Base-by-base conservation (phyloP, 2,329 filamentous ascomycete species). In the Arthrinium puccinioides region DNA sequence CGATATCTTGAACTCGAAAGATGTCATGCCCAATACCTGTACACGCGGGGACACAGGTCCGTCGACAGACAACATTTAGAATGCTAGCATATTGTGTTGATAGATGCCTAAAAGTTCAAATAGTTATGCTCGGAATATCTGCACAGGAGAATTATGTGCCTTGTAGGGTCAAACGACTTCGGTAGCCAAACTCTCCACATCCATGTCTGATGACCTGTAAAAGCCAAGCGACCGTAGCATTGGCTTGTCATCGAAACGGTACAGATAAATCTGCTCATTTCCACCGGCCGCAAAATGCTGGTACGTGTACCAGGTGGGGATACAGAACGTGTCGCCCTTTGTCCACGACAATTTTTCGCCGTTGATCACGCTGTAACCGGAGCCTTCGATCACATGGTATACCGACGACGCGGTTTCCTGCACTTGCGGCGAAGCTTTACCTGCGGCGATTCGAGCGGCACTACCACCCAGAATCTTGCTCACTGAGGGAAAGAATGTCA, bases 211-310 rank as follows among this genome's bases (percentile, higher is more conserved):
- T 7, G 47, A 48, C 3, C 68, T 53, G 44, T 72, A 75, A 37
- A 74, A 73, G 0, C 72, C 72, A 21, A 76, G 49, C 0, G 64
- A 55, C 9, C 56, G 62, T 3, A 76, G 52, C 70, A 77, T 74
- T 0, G 71, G 71, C 54, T 65, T 69, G 43, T 77, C 73, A 43
- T 74, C 63, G 42, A 76, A 74, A 1, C 66, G 57, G 42, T 73
- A 75, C 20, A 76, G 43, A 46, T 76, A 76, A 0, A 66, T 65
- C 1, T 52, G 54, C 23, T 55, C 47, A 3, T 40, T 42, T 10
- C 52, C 52, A 11, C 15, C 5, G 25, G 25, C 25, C 2, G 69
- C 64, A 37, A 63, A 61, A 44, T 74, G 70, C 46, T 70, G 60
- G 41, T 70, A 72, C 10, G 41, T 48, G 34, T 71, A 53, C 72